Conservation (phyloP, 495 filamentous ascomycete species). For the Hypoxylon rickii region DNA sequence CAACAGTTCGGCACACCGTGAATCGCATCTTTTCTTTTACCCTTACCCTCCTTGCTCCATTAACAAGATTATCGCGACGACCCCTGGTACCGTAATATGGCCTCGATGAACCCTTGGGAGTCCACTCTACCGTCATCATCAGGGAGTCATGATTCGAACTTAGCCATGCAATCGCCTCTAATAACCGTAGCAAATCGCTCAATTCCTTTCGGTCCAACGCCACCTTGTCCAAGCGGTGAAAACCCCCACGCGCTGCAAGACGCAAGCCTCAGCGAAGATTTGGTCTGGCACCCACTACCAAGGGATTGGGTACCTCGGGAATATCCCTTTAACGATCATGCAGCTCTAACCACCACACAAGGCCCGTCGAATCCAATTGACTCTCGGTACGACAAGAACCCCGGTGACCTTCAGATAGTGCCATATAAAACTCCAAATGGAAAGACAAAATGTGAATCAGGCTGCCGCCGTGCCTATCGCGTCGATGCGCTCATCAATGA, state of each 20-base stretch:
- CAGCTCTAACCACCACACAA: not conserved
- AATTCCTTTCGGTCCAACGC: not conserved
- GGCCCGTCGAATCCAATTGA: not conserved
- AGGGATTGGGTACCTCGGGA: not conserved
- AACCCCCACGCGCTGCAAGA: not conserved
- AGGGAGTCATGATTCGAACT: not conserved
- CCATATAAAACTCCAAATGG: conserved; percentile 9
- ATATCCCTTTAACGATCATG: conserved; percentile 6
- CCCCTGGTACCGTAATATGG: not conserved
- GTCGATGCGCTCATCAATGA: conserved; percentile 16
- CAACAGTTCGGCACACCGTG: too few species aligned
- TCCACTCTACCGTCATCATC: not conserved
- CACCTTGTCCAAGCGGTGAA: not conserved
- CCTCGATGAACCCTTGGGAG: not conserved
- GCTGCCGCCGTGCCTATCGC: conserved; percentile 8
- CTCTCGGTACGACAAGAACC: not conserved
- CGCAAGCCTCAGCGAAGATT: not conserved
- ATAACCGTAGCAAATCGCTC: not conserved
- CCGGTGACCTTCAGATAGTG: conserved; percentile 3
- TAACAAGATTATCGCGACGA: not conserved
- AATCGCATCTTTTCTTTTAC: too few species aligned
- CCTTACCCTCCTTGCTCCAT: not conserved
- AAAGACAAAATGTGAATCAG: conserved; percentile 5
- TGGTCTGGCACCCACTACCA: not conserved
- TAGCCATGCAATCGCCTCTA: not conserved